Evolutionary conservation across 2,329 filamentous ascomycete species (phyloP), one percentile per base, ranked within the genome.

Genomic region (Septoria petroselini): DNA sequence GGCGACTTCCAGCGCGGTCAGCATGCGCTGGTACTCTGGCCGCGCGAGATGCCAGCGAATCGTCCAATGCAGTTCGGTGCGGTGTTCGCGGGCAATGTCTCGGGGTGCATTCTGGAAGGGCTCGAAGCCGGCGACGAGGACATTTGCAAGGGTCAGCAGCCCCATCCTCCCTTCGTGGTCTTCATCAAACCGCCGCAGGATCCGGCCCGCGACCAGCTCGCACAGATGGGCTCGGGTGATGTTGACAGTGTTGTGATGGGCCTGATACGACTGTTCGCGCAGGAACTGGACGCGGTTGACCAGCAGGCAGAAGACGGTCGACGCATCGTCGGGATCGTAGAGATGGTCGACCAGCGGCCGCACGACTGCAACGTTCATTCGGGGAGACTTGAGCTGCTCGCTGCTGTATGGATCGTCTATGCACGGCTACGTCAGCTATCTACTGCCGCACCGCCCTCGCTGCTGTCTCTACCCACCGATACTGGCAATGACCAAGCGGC

Each of bases 261-360:
- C 80, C 62, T 87, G 79, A 61, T 85, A 84, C 8, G 82, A 77
- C 66, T 93, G 87, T 66, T 93, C 86, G 48, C 85, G 79, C 18
- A 91, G 74, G 62, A 93, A 93, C 63, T 90, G 85, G 27, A 83
- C 81, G 11, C 87, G 80, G 62, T 94, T 93, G 58, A 93, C 87
- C 17, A 94, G 77, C 53, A 94, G 72, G 65, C 87, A 91, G 67
- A 91, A 93, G 8, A 93, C 86, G 48, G 91, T 83, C 1, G 87
- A 91, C 31, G 91, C 83, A 71, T 93, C 88, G 52, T 88, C 79
- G 51, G 84, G 77, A 61, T 87, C 83, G 65, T 89, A 93, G 7
- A 91, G 78, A 65, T 88, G 85, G 65, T 93, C 86, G n/a, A 93
- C 86, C 19, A 93, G 71, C 1, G 88, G 88, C 50, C 88, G 80